Evolutionary conservation across 1,284 basidiomycete species (phyloP).

Genomic region (Apiotrichum brassicae): DNA sequence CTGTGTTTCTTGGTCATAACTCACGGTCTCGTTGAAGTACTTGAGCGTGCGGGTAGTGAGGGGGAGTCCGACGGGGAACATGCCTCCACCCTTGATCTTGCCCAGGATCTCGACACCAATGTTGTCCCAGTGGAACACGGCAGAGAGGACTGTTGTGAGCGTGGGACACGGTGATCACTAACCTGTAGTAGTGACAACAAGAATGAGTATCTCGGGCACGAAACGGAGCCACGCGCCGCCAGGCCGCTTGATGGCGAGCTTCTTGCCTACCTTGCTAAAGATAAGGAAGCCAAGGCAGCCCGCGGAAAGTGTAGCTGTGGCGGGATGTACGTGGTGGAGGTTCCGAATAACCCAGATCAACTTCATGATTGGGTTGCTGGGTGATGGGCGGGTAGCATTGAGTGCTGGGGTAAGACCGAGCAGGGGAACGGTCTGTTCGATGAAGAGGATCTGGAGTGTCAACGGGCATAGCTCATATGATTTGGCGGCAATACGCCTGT

Average conservation of each 20-base stretch:
- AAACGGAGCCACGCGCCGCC: constrained; percentile 62
- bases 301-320: constrained; percentile 68
- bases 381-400: constrained; percentile 48
- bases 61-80: constrained; percentile 58
- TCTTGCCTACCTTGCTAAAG: constrained; percentile 50
- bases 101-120: constrained; percentile 77
- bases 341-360: constrained; percentile 67
- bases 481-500: background rate
- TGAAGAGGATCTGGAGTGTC: constrained; percentile 48
- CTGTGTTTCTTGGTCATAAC: no score
- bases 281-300: constrained; percentile 60
- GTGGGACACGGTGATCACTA: no score
- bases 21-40: constrained; percentile 60
- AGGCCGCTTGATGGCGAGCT: constrained; percentile 47
- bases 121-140: constrained; percentile 65
- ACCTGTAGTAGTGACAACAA: constrained; percentile 74
- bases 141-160: constrained; percentile 57
- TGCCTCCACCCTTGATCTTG: constrained; percentile 59
- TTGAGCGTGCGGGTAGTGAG: constrained; percentile 56
- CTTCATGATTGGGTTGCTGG: constrained; percentile 60
- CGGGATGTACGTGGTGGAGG: constrained; percentile 56
- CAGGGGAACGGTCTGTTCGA: constrained; percentile 58
- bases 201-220: constrained; percentile 73
- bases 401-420: constrained; percentile 57
- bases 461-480: constrained; percentile 40